phyloP scores from a whole-genome alignment of 805 yeast species.

The Saturnispora diversa region DNA sequence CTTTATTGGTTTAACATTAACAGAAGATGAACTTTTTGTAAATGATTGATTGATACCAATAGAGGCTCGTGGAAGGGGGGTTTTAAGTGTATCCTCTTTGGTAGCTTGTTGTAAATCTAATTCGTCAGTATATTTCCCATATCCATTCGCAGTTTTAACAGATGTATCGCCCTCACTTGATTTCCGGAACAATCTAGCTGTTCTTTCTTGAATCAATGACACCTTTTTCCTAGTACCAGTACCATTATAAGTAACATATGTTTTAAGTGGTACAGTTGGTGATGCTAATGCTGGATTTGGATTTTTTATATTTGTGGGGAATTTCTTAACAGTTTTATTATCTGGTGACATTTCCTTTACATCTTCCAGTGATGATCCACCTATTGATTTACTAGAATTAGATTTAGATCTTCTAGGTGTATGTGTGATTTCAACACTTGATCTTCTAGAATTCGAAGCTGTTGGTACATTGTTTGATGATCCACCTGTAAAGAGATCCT shows the following conservation, averaged over 20 bases:
- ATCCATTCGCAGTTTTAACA: constrained; percentile 65
- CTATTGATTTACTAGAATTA: background rate
- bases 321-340: constrained; percentile 5
- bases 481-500: constrained; percentile 31
- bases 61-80: too few relatives aligned
- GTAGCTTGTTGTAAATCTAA: constrained; percentile 8
- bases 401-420: constrained; percentile 19
- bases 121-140: constrained; percentile 62
- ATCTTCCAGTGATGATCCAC: constrained; percentile 8
- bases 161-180: constrained; percentile 17
- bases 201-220: constrained; percentile 8
- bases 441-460: constrained; percentile 7
- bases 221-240: constrained; percentile 2
- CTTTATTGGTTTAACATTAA: too few relatives aligned
- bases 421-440: constrained; percentile 12
- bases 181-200: constrained; percentile 6
- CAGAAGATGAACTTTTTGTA: too few relatives aligned
- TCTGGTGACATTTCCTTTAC: constrained; percentile 18
- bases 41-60: too few relatives aligned
- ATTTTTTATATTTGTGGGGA: background rate
- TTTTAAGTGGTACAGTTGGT: constrained; percentile 23
- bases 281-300: constrained; percentile 16
- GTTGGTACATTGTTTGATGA: constrained; percentile 20
- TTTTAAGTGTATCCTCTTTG: background rate
- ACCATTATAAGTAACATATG: too few relatives aligned